These are phyloP conservation scores for Didymella arachidicola DNA, from an alignment of 2,329 filamentous ascomycete genomes.

Conservation along the genomic window DNA sequence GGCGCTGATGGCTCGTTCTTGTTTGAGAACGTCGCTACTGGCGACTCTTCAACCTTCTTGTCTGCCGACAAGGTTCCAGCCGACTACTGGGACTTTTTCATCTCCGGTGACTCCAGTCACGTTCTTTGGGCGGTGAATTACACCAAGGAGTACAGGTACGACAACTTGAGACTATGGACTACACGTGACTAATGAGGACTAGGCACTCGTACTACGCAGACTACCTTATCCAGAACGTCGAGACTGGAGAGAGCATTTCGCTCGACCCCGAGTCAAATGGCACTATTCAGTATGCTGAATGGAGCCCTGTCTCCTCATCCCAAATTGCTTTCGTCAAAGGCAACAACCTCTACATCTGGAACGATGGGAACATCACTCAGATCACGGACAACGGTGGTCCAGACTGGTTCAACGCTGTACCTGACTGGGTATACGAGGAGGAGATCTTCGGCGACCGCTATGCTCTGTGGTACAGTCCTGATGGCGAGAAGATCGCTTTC, in stretches of 20 bases:
- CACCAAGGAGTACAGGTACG: slow-evolving; percentile 66
- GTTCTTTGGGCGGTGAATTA: slow-evolving; percentile 71
- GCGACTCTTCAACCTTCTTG: slow-evolving; percentile 65
- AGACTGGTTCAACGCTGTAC: slow-evolving; percentile 68
- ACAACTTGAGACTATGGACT: no score
- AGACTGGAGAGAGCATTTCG: slow-evolving; percentile 62
- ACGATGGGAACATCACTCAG: slow-evolving; percentile 62
- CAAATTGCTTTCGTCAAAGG: slow-evolving; percentile 72
- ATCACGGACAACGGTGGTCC: slow-evolving; percentile 68
- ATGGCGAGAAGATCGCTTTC: slow-evolving; percentile 63
- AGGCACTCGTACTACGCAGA: slow-evolving; percentile 73
- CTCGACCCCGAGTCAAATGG: slow-evolving; percentile 67
- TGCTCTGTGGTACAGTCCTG: slow-evolving; percentile 66
- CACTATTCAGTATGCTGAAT: slow-evolving; percentile 72
- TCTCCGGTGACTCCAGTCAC: slow-evolving; percentile 65
- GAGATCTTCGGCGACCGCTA: slow-evolving; percentile 63
- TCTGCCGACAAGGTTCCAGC: slow-evolving; percentile 64
- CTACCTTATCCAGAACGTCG: slow-evolving; percentile 70
- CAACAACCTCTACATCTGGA: slow-evolving; percentile 70
- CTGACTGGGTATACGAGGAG: slow-evolving; percentile 71
- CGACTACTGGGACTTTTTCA: slow-evolving; percentile 65
- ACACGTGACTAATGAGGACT: background rate
- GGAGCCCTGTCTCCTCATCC: slow-evolving; percentile 63
- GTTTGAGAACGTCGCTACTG: slow-evolving; percentile 68
- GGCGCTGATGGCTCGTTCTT: slow-evolving; percentile 62